Conservation (phyloP, 2,329 filamentous ascomycete genomes). For the Penicillium nordicum region DNA sequence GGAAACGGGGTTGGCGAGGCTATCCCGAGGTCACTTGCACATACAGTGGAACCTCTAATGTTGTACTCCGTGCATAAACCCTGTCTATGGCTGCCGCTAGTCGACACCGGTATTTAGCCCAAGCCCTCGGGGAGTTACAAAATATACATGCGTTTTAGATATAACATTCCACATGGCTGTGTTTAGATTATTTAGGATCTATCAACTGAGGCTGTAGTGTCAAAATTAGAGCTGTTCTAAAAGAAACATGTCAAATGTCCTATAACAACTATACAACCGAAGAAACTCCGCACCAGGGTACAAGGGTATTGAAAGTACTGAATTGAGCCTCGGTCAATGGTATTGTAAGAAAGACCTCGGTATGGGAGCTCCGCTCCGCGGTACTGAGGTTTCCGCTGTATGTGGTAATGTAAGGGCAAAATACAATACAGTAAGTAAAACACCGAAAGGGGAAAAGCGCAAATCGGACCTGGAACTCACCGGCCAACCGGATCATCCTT, state of each 20-base stretch:
- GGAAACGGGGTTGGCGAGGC: neutral
- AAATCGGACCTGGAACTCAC: conserved; percentile 3
- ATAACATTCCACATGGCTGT: neutral
- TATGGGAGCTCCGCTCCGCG: conserved; percentile 1
- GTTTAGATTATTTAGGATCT: neutral
- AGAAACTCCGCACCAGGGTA: neutral
- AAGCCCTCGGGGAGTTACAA: conserved; percentile 2
- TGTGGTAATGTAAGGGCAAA: neutral
- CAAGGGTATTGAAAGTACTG: neutral
- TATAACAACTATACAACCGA: too few species aligned
- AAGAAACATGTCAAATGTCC: neutral
- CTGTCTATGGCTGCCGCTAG: conserved; percentile 5
- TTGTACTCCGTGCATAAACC: neutral
- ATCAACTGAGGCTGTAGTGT: neutral
- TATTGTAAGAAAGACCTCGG: neutral
- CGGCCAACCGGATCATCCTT: conserved; percentile 20
- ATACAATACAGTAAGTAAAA: neutral
- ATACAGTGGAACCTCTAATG: neutral
- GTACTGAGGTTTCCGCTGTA: conserved; percentile 1
- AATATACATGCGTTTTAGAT: neutral
- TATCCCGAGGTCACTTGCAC: neutral
- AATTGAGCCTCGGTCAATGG: neutral
- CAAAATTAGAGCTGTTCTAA: neutral
- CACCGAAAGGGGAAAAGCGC: conserved; percentile 6
- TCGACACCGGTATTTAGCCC: neutral